Conservation (phyloP, 345 rosid genomes). For the Balakata baccata region DNA sequence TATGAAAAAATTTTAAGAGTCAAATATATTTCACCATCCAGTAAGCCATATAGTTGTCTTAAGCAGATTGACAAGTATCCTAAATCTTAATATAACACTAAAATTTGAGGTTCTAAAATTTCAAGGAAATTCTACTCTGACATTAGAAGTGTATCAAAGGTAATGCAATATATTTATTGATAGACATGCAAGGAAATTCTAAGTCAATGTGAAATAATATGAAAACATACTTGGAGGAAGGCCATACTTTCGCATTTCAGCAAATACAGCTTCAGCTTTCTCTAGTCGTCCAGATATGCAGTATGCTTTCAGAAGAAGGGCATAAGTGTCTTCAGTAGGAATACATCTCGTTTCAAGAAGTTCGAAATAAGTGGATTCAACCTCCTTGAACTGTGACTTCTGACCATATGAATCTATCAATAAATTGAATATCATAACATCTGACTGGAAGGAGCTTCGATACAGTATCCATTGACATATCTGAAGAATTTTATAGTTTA, state of each 20-base stretch:
- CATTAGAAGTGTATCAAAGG: too few relatives aligned
- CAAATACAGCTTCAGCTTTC: slow-evolving; percentile 72
- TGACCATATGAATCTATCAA: slow-evolving; percentile 88
- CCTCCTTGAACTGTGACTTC: slow-evolving; percentile 57
- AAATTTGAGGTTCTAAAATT: too few relatives aligned
- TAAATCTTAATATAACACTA: too few relatives aligned
- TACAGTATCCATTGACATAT: slow-evolving; percentile 78
- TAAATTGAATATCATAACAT: slow-evolving; percentile 81
- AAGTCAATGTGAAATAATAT: neutral
- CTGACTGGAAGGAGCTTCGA: slow-evolving; percentile 78
- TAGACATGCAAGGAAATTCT: too few relatives aligned
- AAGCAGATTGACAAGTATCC: too few relatives aligned
- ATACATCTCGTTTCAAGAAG: slow-evolving; percentile 72
- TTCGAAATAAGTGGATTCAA: slow-evolving; percentile 62
- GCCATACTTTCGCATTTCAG: slow-evolving; percentile 70
- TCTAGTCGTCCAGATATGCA: slow-evolving; percentile 53
- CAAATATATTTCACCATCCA: too few relatives aligned
- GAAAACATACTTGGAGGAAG: slow-evolving; percentile 68
- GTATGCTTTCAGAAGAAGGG: slow-evolving; percentile 76
- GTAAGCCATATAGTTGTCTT: too few relatives aligned
- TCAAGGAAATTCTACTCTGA: too few relatives aligned
- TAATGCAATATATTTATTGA: too few relatives aligned
- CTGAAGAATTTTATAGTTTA: slow-evolving; percentile 35
- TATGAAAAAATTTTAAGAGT: too few relatives aligned
- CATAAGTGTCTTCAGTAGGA: slow-evolving; percentile 89